Evolutionary conservation across 2,329 filamentous ascomycete genomes (phyloP).

Genomic region (Fragosphaeria purpurea): DNA sequence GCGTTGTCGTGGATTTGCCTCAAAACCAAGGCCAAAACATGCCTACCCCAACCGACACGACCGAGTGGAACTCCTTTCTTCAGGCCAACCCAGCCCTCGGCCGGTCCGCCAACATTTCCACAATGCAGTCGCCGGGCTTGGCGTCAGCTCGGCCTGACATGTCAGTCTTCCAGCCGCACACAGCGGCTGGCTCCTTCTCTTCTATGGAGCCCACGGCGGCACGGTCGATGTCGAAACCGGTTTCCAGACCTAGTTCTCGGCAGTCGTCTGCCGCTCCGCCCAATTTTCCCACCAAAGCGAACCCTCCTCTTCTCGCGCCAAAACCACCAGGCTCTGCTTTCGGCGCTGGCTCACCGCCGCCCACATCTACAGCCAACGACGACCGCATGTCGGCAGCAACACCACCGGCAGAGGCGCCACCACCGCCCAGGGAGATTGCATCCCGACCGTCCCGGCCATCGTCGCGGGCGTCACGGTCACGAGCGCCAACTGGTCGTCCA

Average conservation of each 20-base stretch:
- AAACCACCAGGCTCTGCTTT: not conserved
- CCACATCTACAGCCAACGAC: slow-evolving; percentile 1
- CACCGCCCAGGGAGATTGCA: slow-evolving; percentile 17
- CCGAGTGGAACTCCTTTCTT: slow-evolving; percentile 70
- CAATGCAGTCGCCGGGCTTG: slow-evolving; percentile 26
- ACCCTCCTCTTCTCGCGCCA: not conserved
- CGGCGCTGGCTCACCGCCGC: slow-evolving; percentile 3
- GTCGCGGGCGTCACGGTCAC: slow-evolving; percentile 45
- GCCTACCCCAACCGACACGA: slow-evolving; percentile 49
- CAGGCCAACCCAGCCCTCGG: slow-evolving; percentile 53
- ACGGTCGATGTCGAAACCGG: slow-evolving; percentile 2
- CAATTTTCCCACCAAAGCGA: not conserved
- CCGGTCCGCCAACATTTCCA: slow-evolving; percentile 26
- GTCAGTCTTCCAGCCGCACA: slow-evolving; percentile 2
- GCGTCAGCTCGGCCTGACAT: slow-evolving; percentile 14
- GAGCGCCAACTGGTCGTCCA: slow-evolving; percentile 42
- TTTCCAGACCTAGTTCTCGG: slow-evolving; percentile 9
- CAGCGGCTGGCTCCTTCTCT: slow-evolving; percentile 2
- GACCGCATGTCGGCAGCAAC: not conserved
- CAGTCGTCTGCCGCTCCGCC: slow-evolving; percentile 9
- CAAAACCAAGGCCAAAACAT: slow-evolving; percentile 20
- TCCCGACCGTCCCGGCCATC: slow-evolving; percentile 44
- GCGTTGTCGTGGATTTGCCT: slow-evolving; percentile 4
- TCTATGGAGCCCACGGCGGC: not conserved
- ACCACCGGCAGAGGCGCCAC: not conserved